phyloP scores from a whole-genome alignment of 2,329 filamentous ascomycete genomes.

The Fusarium agapanthi region DNA sequence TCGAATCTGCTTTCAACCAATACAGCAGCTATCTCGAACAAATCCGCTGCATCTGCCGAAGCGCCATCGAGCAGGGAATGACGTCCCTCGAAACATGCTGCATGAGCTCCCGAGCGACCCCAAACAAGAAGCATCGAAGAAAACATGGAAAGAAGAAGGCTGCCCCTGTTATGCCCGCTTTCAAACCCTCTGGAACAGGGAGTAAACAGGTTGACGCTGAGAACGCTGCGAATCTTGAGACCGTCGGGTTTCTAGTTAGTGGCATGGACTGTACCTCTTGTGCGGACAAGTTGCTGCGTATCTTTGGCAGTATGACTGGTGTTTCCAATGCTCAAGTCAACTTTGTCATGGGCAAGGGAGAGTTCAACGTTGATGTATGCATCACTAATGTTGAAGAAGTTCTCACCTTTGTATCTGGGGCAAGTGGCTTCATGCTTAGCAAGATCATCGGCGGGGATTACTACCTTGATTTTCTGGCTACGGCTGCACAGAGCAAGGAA shows the following conservation, averaged over 20 bases:
- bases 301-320: conserved; percentile 40
- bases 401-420: background rate
- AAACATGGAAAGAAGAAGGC: background rate
- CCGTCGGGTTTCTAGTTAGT: conserved; percentile 33
- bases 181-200: background rate
- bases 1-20: conserved; percentile 46
- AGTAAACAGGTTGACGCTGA: background rate
- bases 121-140: background rate
- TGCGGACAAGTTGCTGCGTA: conserved; percentile 46
- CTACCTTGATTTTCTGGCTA: background rate
- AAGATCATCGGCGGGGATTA: background rate
- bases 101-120: background rate
- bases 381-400: conserved; percentile 38
- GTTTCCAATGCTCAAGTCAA: conserved; percentile 48
- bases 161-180: accelerated
- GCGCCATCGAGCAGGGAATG: conserved; percentile 41
- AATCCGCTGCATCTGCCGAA: conserved; percentile 51
- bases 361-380: conserved; percentile 44
- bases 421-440: conserved; percentile 45
- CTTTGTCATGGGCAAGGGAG: conserved; percentile 50
- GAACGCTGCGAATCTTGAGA: background rate
- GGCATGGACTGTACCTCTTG: conserved; percentile 52
- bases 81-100: conserved; percentile 43
- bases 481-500: background rate
- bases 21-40: conserved; percentile 49